Percentiles rank a stretch among this genome's conserved stretches.
Evolutionary conservation across 371 early-diverging fungal genomes (phyloP).

Genomic region (Apophysomyces variabilis): DNA sequence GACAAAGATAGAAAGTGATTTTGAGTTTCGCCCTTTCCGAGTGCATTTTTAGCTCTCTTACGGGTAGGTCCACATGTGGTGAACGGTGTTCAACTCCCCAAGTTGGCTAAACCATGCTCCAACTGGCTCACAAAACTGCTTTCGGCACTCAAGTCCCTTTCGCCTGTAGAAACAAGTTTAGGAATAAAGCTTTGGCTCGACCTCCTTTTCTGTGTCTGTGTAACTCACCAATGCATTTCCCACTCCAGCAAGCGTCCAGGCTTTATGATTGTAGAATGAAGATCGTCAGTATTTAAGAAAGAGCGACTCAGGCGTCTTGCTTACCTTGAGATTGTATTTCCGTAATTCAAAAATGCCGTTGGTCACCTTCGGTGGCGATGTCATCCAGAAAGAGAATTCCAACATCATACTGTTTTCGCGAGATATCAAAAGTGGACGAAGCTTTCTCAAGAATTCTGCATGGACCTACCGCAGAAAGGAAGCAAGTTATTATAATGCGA

Average conservation of each 20-base stretch:
- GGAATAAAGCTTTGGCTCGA: too few relatives aligned
- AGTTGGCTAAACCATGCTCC: slow-evolving; percentile 97
- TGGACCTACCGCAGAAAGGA: slow-evolving; percentile 23
- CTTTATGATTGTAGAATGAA: slow-evolving; percentile 32
- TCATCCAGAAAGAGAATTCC: slow-evolving; percentile 93
- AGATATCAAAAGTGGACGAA: slow-evolving; percentile 71
- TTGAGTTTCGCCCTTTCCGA: too few relatives aligned
- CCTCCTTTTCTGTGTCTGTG: too few relatives aligned
- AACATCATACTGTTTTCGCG: slow-evolving; percentile 87
- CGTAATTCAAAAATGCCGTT: slow-evolving; percentile 92
- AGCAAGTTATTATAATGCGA: background rate
- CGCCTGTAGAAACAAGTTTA: slow-evolving; percentile 48
- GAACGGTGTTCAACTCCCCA: slow-evolving; percentile 86
- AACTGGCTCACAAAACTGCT: slow-evolving; percentile 86
- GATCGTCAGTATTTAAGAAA: too few relatives aligned
- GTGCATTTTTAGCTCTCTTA: slow-evolving; percentile 63
- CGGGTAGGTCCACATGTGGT: slow-evolving; percentile 94
- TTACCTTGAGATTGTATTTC: slow-evolving; percentile 80
- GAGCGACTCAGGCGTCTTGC: background rate
- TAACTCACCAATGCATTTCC: slow-evolving; percentile 72
- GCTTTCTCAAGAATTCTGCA: slow-evolving; percentile 60
- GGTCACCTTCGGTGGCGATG: slow-evolving; percentile 71
- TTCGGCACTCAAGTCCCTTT: slow-evolving; percentile 84
- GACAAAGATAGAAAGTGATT: too few relatives aligned
- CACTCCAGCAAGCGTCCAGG: slow-evolving; percentile 92